Percentiles rank a stretch among this genome's conserved stretches.
Conservation (phyloP, 2,329 filamentous ascomycete genomes). For the Penicillium hordei region DNA sequence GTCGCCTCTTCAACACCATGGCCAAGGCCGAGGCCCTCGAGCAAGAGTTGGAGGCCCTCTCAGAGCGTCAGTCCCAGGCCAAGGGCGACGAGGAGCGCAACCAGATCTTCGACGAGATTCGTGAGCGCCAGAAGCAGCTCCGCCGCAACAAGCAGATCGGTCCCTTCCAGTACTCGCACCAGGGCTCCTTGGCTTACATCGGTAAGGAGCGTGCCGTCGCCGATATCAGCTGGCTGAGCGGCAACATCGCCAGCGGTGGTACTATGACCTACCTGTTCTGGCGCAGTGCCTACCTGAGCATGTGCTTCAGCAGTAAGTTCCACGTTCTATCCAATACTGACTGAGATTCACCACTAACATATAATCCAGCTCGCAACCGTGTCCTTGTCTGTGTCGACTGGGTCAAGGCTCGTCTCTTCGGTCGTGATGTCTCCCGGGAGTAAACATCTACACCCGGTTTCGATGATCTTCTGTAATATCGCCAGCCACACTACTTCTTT, state of each 20-base stretch:
- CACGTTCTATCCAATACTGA: slow-evolving; percentile 14
- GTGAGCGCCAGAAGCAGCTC: slow-evolving; percentile 80
- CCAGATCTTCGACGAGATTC: slow-evolving; percentile 70
- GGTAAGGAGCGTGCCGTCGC: slow-evolving; percentile 97
- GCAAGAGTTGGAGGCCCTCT: slow-evolving; percentile 68
- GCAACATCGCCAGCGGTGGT: slow-evolving; percentile 91
- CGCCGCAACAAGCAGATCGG: slow-evolving; percentile 90
- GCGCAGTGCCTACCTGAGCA: slow-evolving; percentile 96
- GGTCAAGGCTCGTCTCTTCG: slow-evolving; percentile 95
- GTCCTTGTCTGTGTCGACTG: slow-evolving; percentile 91
- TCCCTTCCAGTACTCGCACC: slow-evolving; percentile 97
- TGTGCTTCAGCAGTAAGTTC: slow-evolving; percentile 98
- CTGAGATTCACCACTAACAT: slow-evolving; percentile 1
- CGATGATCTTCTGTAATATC: slow-evolving; percentile 14
- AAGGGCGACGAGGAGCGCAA: slow-evolving; percentile 61
- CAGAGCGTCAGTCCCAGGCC: slow-evolving; percentile 64
- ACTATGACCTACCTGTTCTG: slow-evolving; percentile 97
- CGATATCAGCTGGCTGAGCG: slow-evolving; percentile 95
- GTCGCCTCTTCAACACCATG: slow-evolving; percentile 97
- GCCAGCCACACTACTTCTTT: slow-evolving; percentile 8
- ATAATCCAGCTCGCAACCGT: slow-evolving; percentile 75
- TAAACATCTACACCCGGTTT: slow-evolving; percentile 29
- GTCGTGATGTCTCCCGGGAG: slow-evolving; percentile 73
- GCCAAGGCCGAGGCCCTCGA: slow-evolving; percentile 88
- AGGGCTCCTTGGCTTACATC: slow-evolving; percentile 96